These are phyloP conservation scores for Solanum ossicruentum DNA, from an alignment of 257 asterid species.

Conservation along the genomic window DNA sequence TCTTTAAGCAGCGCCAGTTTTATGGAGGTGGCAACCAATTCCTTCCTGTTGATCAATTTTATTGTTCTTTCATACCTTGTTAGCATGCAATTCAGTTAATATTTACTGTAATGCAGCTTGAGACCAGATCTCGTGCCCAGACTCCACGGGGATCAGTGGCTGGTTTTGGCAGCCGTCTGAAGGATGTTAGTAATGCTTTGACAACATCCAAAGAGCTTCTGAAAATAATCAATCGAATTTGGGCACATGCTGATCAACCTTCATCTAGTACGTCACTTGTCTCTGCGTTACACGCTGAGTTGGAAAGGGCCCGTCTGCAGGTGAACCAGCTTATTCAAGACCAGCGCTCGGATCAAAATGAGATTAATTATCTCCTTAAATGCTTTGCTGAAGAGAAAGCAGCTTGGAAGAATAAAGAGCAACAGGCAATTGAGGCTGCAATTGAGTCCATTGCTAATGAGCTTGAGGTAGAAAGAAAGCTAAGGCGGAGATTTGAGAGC, in stretches of 20 bases:
- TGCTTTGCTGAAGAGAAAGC: constrained; percentile 80
- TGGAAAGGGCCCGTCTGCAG: constrained; percentile 84
- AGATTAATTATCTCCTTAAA: constrained; percentile 54
- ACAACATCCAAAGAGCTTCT: constrained; percentile 90
- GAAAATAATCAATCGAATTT: constrained; percentile 68
- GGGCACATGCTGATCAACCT: constrained; percentile 74
- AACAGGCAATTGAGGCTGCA: constrained; percentile 52
- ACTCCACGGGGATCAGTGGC: constrained; percentile 38
- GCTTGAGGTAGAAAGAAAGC: constrained; percentile 65
- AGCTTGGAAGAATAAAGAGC: constrained; percentile 59
- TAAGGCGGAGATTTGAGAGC: constrained; percentile 61
- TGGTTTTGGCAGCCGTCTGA: constrained; percentile 41
- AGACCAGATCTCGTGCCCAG: constrained; percentile 63
- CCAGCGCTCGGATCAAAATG: constrained; percentile 43
- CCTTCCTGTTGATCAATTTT: background rate
- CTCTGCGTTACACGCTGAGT: constrained; percentile 92
- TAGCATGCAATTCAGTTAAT: background rate
- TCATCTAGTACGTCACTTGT: constrained; percentile 74
- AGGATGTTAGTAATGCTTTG: constrained; percentile 75
- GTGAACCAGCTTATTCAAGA: constrained; percentile 79
- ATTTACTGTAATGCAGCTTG: constrained; percentile 35
- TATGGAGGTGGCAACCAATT: constrained; percentile 51
- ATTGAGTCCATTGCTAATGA: constrained; percentile 42
- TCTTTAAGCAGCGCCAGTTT: constrained; percentile 68
- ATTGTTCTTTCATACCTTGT: background rate